Evolutionary conservation across 129 eudicot species (phyloP).

Genomic region (Pseudognaphalium luteoalbum): DNA sequence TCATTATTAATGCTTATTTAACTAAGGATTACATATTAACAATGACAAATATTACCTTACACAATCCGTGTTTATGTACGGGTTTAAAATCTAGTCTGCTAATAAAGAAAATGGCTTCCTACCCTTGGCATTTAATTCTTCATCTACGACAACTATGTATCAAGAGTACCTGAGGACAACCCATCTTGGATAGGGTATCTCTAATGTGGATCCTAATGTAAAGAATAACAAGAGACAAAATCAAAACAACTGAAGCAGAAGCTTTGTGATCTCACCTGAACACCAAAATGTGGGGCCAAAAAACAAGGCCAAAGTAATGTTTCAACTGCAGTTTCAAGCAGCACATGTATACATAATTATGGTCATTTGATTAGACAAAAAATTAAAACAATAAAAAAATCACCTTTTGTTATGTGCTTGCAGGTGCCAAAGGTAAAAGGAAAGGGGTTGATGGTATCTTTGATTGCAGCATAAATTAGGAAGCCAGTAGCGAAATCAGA

Average conservation of each 20-base stretch:
- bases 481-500: constrained; percentile 72
- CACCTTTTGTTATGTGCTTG: constrained; percentile 18
- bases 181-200: constrained; percentile 6
- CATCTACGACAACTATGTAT: constrained; percentile 36
- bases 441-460: constrained; percentile 66
- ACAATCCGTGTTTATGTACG: no score
- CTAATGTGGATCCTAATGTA: constrained; percentile 29
- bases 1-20: no score
- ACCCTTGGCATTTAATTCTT: constrained; percentile 38
- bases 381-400: no score
- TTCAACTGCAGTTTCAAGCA: constrained; percentile 85
- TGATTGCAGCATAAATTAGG: constrained; percentile 80
- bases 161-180: constrained; percentile 31
- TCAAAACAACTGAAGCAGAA: neutral
- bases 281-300: constrained; percentile 77
- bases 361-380: neutral
- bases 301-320: constrained; percentile 80
- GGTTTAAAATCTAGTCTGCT: no score
- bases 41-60: no score
- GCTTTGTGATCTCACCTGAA: constrained; percentile 18
- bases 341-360: constrained; percentile 57
- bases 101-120: constrained; percentile 44
- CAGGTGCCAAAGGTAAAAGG: constrained; percentile 87
- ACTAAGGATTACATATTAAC: no score
- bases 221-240: constrained; percentile 9